A percentile compares a stretch with the other conserved stretches of the same genome.
Evolutionary conservation across 176 grass and related monocot species (phyloP).

Genomic region (Pontederia crassipes): DNA sequence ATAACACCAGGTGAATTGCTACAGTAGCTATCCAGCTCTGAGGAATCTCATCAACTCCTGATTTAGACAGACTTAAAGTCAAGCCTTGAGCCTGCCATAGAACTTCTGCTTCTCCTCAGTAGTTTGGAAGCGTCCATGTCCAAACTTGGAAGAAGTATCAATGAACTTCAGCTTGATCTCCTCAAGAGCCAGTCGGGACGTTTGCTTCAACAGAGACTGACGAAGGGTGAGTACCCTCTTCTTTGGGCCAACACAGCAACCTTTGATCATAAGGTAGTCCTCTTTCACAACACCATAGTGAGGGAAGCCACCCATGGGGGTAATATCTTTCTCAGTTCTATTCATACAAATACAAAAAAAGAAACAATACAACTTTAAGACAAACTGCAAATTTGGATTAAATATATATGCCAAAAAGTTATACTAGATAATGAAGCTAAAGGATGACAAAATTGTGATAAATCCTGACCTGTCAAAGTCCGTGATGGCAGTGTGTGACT

Average conservation of each 20-base stretch:
- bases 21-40: no score
- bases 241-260: slow-evolving; percentile 79
- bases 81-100: slow-evolving; percentile 58
- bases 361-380: not conserved
- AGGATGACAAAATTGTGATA: not conserved
- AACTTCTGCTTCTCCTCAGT: slow-evolving; percentile 79
- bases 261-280: slow-evolving; percentile 92
- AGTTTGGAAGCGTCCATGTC: slow-evolving; percentile 87
- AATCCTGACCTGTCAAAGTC: slow-evolving; percentile 55
- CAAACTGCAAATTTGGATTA: not conserved
- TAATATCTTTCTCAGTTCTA: slow-evolving; percentile 95
- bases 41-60: no score
- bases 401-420: not conserved
- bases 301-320: slow-evolving; percentile 93
- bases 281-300: slow-evolving; percentile 85
- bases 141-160: slow-evolving; percentile 89
- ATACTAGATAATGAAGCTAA: not conserved
- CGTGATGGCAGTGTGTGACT: slow-evolving; percentile 48
- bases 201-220: slow-evolving; percentile 73
- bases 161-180: slow-evolving; percentile 97
- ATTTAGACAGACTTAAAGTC: not conserved
- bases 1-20: no score
- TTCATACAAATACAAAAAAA: not conserved
- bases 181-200: slow-evolving; percentile 61
- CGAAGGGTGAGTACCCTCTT: slow-evolving; percentile 87